Evolutionary conservation across 495 filamentous ascomycete genomes (phyloP), one percentile per base, ranked within the genome.

Genomic region (Massariosphaeria phaeospora): DNA sequence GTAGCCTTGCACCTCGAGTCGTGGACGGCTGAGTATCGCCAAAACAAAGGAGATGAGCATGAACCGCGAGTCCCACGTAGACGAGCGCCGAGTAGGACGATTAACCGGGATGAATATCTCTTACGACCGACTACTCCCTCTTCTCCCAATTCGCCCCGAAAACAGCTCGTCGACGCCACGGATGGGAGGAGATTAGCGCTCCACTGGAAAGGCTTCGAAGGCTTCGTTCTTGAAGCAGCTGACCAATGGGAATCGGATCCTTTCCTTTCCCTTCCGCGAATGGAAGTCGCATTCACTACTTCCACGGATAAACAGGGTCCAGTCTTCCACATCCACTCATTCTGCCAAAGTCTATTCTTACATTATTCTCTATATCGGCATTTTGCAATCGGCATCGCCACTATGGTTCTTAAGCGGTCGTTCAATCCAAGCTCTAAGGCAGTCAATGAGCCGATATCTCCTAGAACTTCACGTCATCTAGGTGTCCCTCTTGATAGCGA

Each of bases 361-460:
- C 85, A 95, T 27, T 97, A 96, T 64, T 97, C 94, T 3, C 76
- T 99, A 1, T 96, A 94, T 67, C 84, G 91, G 4, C 91, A 95
- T 64, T 97, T 96, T 64, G 84, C 89, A n/a, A 75, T 91, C 24
- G 86, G 85, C 10, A 79, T 97, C 41, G 94, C 94, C 24, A 69
- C 77, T 18, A 83, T 81, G 52, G 85, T 94, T 8, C 69, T 98
- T 11, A 76, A 78, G 47, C 82, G 84, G 52, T 87, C 89, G 5
- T 87, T 96, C 65, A 52, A 55, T 31, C 36, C 42, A 20, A 23
- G 21, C 5, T 51, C 60, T 48, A 47, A 59, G 1, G 18, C 27
- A n/a, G 17, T 48, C 23, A 41, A 24, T 17, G 39, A 44, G 12
- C 26, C 40, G 8, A 21, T 24, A 11, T 21, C 33, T 23, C 50